Evolutionary conservation across 192 early-diverging fungal species (phyloP).

Genomic region (Pecoramyces ruminantium): DNA sequence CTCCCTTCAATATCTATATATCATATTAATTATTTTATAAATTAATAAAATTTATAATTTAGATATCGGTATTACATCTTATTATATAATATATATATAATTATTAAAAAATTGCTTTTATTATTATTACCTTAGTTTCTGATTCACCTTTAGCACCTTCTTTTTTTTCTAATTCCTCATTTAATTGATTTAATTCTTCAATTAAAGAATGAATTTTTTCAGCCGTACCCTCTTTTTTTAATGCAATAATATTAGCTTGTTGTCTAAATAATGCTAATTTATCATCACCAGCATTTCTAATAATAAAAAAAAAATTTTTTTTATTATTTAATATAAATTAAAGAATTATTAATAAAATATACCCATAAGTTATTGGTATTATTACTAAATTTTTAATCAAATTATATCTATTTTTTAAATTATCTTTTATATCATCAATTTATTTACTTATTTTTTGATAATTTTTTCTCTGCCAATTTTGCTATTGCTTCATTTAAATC

Average conservation of each 20-base stretch:
- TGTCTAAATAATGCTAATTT: slow-evolving; percentile 41
- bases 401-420: no score
- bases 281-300: slow-evolving; percentile 27
- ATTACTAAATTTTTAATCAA: no score
- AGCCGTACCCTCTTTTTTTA: slow-evolving; percentile 38
- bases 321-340: no score
- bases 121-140: slow-evolving; percentile 13
- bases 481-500: slow-evolving; percentile 23
- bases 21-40: not conserved
- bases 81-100: not conserved
- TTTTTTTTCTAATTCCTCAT: slow-evolving; percentile 16
- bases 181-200: slow-evolving; percentile 19
- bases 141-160: slow-evolving; percentile 11
- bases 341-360: no score
- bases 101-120: not conserved
- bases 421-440: not conserved
- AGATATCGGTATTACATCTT: no score
- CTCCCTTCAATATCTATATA: slow-evolving; percentile 32
- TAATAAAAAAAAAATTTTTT: no score
- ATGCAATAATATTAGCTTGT: slow-evolving; percentile 34
- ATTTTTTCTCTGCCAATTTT: slow-evolving; percentile 23
- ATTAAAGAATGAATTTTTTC: slow-evolving; percentile 9
- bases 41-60: no score
- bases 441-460: slow-evolving; percentile 23
- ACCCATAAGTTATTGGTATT: no score